A percentile compares a stretch with the other conserved stretches of the same genome.
phyloP scores from a whole-genome alignment of 805 yeast genomes.

The Candida montana region DNA sequence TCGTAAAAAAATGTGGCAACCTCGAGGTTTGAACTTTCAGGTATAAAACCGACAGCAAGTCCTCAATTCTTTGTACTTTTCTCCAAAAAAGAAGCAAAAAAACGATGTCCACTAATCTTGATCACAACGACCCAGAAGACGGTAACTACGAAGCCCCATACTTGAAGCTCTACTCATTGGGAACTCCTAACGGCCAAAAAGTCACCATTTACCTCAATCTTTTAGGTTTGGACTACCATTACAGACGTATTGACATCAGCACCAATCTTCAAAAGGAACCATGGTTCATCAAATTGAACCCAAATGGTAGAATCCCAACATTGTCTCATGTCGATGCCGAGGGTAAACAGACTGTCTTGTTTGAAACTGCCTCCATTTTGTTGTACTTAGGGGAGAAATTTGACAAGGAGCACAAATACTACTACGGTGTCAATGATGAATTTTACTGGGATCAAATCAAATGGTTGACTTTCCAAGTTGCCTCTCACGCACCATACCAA shows the following conservation, averaged over 20 bases:
- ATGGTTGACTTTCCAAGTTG: constrained; percentile 52
- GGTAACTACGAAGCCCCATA: constrained; percentile 31
- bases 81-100: too few relatives aligned
- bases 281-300: constrained; percentile 52
- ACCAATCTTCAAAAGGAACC: constrained; percentile 46
- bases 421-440: constrained; percentile 30
- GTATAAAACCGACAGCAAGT: too few relatives aligned
- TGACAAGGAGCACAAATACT: constrained; percentile 46
- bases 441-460: constrained; percentile 49
- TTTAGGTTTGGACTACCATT: constrained; percentile 28
- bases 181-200: constrained; percentile 40
- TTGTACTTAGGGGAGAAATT: constrained; percentile 54
- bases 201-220: constrained; percentile 31
- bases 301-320: constrained; percentile 61
- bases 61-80: too few relatives aligned
- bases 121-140: constrained; percentile 27
- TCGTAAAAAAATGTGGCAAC: too few relatives aligned
- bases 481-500: constrained; percentile 57
- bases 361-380: constrained; percentile 61
- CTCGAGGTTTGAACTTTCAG: too few relatives aligned
- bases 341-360: constrained; percentile 40
- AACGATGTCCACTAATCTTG: constrained; percentile 6
- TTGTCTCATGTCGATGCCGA: constrained; percentile 33
- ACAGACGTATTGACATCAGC: constrained; percentile 35
- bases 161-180: constrained; percentile 38